Evolutionary conservation across 345 rosid species (phyloP), one percentile per base, ranked within the genome.

Genomic region (Arabis hirsuta): DNA sequence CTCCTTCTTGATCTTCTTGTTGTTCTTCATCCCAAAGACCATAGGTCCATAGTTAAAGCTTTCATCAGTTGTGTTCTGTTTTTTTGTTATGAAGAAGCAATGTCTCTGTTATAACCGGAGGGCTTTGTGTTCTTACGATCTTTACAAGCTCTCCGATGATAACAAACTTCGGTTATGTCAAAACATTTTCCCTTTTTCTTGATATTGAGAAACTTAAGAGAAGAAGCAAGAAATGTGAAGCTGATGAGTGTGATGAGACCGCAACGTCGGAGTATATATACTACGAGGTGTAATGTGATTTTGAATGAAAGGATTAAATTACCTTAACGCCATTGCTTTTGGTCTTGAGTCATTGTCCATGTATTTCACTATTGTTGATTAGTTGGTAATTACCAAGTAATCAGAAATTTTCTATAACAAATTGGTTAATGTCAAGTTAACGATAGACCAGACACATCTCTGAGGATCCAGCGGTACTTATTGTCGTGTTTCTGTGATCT

Each of bases 391-490:
- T 39, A 38, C 2, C 9, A n/a, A 22, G 24, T 13, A 4, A 0
- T 19, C 7, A 4, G 12, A 2, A 13, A 31, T 7, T 14, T 31
- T 31, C 4, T 27, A 27, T 1, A 27, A 27, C 3, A 9, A 41
- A 24, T 62, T 43, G 5, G 46, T 50, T 51, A 65, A 20, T 51
- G 58, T 36, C 36, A 22, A 65, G 56, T 1, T 41, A 48, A 20
- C 12, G 13, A 63, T 20, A 36, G 36, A 48, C 20, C 47, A 65
- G 22, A 65, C 58, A 36, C n/a, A 48, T 51, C 70, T 38, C 38
- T 65, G 58, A 36, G 20, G 22, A 65, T 38, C 59, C 70, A 65
- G 48, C 70, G 36, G 47, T 22, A 51, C 48, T 22, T 38, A 38
- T 22, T 65, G 62, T 54, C 72, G 62, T 54, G 19, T 9, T 44